Percentiles rank a stretch among this genome's conserved stretches.
These are phyloP conservation scores for Lunasporangiospora selenospora DNA, from an alignment of 192 early-diverging fungal species.

Conservation along the genomic window DNA sequence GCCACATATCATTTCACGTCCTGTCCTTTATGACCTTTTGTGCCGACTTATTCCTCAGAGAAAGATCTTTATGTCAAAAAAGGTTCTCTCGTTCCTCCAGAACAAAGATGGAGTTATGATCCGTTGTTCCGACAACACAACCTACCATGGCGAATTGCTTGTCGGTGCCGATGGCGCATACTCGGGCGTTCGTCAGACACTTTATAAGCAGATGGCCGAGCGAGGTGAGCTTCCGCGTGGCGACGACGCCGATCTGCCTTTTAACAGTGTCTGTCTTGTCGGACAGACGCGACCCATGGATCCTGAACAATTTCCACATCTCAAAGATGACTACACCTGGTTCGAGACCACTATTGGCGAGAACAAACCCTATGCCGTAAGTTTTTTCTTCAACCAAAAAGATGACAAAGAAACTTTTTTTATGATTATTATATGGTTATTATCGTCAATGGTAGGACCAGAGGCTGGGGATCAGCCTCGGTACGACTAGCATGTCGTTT, in stretches of 20 bases:
- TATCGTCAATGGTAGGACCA: neutral
- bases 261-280: constrained; percentile 20
- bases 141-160: constrained; percentile 20
- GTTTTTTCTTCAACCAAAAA: neutral
- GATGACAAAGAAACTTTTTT: neutral
- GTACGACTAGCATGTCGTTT: too few species aligned
- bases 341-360: constrained; percentile 18
- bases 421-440: neutral
- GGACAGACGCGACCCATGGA: constrained; percentile 21
- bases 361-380: constrained; percentile 23
- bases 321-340: constrained; percentile 12
- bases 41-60: constrained; percentile 4
- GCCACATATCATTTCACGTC: constrained; percentile 26
- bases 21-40: constrained; percentile 13
- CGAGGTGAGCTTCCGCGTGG: constrained; percentile 10
- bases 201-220: constrained; percentile 16
- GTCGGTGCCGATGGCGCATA: constrained; percentile 34
- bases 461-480: too few species aligned
- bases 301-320: constrained; percentile 8
- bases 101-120: constrained; percentile 11
- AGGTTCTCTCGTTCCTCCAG: constrained; percentile 8
- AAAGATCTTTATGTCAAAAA: constrained; percentile 15
- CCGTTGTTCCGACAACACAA: constrained; percentile 11
- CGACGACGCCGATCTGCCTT: constrained; percentile 10
- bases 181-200: constrained; percentile 22